A percentile compares a stretch with the other conserved stretches of the same genome.
Evolutionary conservation across 1,284 basidiomycete species (phyloP).

Genomic region (Pseudozyma flocculosa): DNA sequence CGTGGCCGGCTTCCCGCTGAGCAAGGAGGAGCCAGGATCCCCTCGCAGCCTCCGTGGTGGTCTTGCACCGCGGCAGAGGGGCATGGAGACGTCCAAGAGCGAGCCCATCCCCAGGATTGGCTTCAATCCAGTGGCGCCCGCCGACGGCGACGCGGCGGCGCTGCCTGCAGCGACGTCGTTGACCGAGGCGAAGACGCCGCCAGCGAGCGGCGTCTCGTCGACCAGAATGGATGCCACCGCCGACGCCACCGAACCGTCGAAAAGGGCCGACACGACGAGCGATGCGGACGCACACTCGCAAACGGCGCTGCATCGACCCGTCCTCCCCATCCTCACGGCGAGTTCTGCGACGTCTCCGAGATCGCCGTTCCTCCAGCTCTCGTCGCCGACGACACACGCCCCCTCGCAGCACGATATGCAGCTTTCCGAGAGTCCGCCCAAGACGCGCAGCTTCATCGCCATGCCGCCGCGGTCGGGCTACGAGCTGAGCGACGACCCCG

Average conservation of each 20-base stretch:
- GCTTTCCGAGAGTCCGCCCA: slow-evolving; percentile 52
- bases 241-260: too few species aligned
- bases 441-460: slow-evolving; percentile 55
- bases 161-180: too few species aligned
- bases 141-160: neutral
- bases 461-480: slow-evolving; percentile 57
- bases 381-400: slow-evolving; percentile 2
- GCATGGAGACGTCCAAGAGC: slow-evolving; percentile 15
- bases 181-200: too few species aligned
- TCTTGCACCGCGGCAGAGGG: neutral
- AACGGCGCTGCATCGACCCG: too few species aligned
- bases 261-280: too few species aligned
- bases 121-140: slow-evolving; percentile 10
- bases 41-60: neutral
- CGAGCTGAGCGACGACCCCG: slow-evolving; percentile 56
- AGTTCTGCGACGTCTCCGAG: slow-evolving; percentile 12
- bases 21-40: neutral
- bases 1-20: slow-evolving; percentile 1
- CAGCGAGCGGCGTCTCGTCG: too few species aligned
- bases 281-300: too few species aligned
- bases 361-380: slow-evolving; percentile 29
- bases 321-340: neutral
- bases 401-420: slow-evolving; percentile 3
- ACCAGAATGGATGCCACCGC: too few species aligned
- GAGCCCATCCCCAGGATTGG: slow-evolving; percentile 27